Conservation (phyloP, 129 eudicot genomes). For the Ambrosia artemisiifolia region DNA sequence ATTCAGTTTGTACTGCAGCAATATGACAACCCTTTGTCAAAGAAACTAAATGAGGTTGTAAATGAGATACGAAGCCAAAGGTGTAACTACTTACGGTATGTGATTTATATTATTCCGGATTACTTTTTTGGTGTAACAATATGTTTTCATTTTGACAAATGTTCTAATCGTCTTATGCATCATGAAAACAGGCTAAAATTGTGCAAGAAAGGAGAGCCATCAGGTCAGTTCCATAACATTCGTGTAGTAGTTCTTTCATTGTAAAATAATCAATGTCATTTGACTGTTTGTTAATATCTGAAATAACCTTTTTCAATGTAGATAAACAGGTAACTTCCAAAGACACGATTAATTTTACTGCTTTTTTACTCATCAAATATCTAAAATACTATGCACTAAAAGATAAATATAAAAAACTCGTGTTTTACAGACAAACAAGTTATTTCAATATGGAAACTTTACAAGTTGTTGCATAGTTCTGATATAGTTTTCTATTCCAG, state of each 20-base stretch:
- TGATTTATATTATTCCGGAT: background rate
- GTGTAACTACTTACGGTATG: constrained; percentile 88
- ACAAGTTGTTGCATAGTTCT: background rate
- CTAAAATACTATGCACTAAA: background rate
- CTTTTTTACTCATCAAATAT: background rate
- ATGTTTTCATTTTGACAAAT: background rate
- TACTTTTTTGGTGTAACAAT: background rate
- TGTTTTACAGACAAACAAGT: no score
- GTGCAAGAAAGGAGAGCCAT: constrained; percentile 95
- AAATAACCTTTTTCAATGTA: background rate
- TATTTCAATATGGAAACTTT: background rate
- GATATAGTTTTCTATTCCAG: constrained; percentile 24
- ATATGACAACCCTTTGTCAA: constrained; percentile 77
- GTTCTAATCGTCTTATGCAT: constrained; percentile 2
- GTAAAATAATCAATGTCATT: background rate
- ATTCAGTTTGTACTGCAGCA: constrained; percentile 85
- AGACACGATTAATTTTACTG: background rate
- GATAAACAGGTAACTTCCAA: background rate
- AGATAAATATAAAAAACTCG: background rate
- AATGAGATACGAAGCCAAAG: constrained; percentile 96
- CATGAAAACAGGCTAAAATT: constrained; percentile 81
- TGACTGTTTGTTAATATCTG: background rate
- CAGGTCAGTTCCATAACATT: constrained; percentile 49
- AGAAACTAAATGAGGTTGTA: constrained; percentile 77
- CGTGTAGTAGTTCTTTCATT: background rate